Percentiles rank a stretch among this genome's conserved stretches.
Conservation (phyloP, 2,329 filamentous ascomycete species). For the Nemania serpens region DNA sequence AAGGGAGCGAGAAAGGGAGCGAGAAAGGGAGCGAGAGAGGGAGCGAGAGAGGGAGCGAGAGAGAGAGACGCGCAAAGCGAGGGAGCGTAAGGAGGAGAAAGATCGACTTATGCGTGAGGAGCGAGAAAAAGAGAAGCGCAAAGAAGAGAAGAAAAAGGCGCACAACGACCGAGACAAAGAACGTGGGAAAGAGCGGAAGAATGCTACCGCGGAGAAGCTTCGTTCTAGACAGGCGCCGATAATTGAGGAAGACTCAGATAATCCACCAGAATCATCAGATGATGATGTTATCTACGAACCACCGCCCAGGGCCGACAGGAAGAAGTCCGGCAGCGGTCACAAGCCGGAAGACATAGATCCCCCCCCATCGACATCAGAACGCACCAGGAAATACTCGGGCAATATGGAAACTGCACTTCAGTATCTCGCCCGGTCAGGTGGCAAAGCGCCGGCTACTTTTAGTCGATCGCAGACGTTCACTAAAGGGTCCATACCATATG, state of each 20-base stretch:
- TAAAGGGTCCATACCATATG: slow-evolving; percentile 26
- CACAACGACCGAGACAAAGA: slow-evolving; percentile 40
- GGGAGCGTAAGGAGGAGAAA: slow-evolving; percentile 14
- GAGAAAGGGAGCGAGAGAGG: slow-evolving; percentile 40
- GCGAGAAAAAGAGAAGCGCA: slow-evolving; percentile 41
- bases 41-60: slow-evolving; percentile 34
- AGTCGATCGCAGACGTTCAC: slow-evolving; percentile 35
- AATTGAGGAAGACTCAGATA: slow-evolving; percentile 32
- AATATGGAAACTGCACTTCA: slow-evolving; percentile 36
- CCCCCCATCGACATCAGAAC: slow-evolving; percentile 11
- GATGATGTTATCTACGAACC: slow-evolving; percentile 31
- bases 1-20: slow-evolving; percentile 30
- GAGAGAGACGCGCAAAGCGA: slow-evolving; percentile 20
- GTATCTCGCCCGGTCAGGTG: slow-evolving; percentile 38
- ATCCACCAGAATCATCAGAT: slow-evolving; percentile 17
- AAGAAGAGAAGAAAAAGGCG: slow-evolving; percentile 31
- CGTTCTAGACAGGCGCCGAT: slow-evolving; percentile 34
- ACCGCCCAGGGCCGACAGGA: slow-evolving; percentile 35
- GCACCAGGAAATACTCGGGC: slow-evolving; percentile 35
- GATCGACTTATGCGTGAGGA: slow-evolving; percentile 38
- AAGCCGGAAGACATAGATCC: slow-evolving; percentile 34
- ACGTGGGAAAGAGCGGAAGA: slow-evolving; percentile 40
- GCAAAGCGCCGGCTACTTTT: slow-evolving; percentile 26
- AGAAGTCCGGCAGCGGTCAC: slow-evolving; percentile 37
- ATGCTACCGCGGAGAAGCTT: slow-evolving; percentile 38